phyloP scores from a whole-genome alignment of 192 early-diverging fungal genomes.

The Podila epicladia region DNA sequence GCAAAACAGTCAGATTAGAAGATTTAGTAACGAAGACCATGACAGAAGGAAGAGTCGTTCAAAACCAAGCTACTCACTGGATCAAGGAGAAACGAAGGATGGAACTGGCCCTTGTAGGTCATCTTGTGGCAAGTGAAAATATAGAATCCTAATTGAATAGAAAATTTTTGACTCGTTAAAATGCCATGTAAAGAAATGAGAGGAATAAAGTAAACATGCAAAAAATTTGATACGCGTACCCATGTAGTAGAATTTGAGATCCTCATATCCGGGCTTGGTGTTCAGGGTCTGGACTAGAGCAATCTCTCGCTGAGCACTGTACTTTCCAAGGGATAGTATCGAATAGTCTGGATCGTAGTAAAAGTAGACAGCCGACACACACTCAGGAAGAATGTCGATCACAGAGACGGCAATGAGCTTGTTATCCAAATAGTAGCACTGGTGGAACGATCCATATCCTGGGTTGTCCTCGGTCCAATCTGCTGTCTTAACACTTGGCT shows the following conservation, averaged over 20 bases:
- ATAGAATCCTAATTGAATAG: conserved; percentile 75
- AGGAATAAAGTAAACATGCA: no score
- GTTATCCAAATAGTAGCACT: conserved; percentile 89
- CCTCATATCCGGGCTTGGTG: conserved; percentile 42
- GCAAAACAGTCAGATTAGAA: conserved; percentile 6
- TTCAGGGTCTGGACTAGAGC: conserved; percentile 63
- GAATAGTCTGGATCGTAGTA: conserved; percentile 92
- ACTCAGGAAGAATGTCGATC: conserved; percentile 88
- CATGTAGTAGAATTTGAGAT: conserved; percentile 90
- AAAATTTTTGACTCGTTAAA: neutral
- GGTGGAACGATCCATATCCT: conserved; percentile 86
- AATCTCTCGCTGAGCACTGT: conserved; percentile 87
- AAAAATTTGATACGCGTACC: conserved; percentile 58
- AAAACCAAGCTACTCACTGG: conserved; percentile 49
- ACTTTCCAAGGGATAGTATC: conserved; percentile 83
- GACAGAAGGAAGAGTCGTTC: neutral
- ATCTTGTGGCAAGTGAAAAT: conserved; percentile 94
- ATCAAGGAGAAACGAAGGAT: conserved; percentile 86
- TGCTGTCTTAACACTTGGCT: conserved; percentile 8
- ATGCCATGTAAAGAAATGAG: no score
- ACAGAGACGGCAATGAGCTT: conserved; percentile 91
- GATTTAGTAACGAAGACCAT: neutral
- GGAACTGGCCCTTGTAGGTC: conserved; percentile 92
- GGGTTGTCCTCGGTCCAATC: conserved; percentile 42
- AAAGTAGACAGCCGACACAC: conserved; percentile 94